A percentile compares a stretch with the other conserved stretches of the same genome.
Evolutionary conservation across 805 yeast species (phyloP).

Genomic region (Scheffersomyces lignosus): DNA sequence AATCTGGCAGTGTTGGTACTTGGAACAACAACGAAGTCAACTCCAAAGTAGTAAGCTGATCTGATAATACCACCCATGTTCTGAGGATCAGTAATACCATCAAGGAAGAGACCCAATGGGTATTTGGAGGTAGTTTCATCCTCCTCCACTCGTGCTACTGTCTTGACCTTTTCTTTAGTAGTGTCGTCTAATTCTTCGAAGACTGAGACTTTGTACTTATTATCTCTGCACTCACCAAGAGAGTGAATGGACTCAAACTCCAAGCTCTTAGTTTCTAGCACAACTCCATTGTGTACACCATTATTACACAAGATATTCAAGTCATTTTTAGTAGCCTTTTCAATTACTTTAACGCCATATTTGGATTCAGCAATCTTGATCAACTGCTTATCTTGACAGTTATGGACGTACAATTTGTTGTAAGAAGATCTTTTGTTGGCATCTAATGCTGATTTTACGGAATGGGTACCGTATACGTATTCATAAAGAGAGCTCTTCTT

Average conservation of each 20-base stretch:
- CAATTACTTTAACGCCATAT: conserved; percentile 37
- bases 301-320: conserved; percentile 60
- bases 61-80: conserved; percentile 82
- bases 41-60: conserved; percentile 80
- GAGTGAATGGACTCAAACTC: conserved; percentile 25
- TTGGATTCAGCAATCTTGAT: conserved; percentile 43
- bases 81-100: conserved; percentile 83
- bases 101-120: conserved; percentile 76
- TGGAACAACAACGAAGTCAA: conserved; percentile 71
- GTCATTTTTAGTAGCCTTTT: conserved; percentile 46
- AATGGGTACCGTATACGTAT: conserved; percentile 72
- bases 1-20: conserved; percentile 70
- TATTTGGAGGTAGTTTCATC: conserved; percentile 14
- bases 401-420: conserved; percentile 51
- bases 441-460: conserved; percentile 69
- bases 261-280: conserved; percentile 63
- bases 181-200: conserved; percentile 17
- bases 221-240: conserved; percentile 20
- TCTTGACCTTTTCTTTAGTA: conserved; percentile 6
- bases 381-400: conserved; percentile 43
- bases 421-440: conserved; percentile 54
- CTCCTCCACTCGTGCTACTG: conserved; percentile 23
- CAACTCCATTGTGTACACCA: conserved; percentile 81
- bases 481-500: conserved; percentile 34
- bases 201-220: conserved; percentile 16